phyloP scores from a whole-genome alignment of 768 basidiomycete genomes.

The Tremella yokohamensis region DNA sequence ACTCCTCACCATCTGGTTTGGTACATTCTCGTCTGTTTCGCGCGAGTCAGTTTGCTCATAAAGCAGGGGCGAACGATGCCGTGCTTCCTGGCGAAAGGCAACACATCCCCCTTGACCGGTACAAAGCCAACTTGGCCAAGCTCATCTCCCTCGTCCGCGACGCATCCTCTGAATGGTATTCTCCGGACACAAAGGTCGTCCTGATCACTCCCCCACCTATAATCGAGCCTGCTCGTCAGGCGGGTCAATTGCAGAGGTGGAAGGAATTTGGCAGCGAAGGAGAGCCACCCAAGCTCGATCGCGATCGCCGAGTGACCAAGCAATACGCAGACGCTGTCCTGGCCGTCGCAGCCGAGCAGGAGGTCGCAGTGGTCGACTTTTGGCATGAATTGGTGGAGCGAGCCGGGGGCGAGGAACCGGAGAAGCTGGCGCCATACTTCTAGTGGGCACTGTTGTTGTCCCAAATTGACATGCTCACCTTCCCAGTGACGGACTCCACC shows the following conservation, averaged over 20 bases:
- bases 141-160: conserved; percentile 65
- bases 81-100: conserved; percentile 64
- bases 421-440: conserved; percentile 53
- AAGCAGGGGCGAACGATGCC: conserved; percentile 67
- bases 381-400: conserved; percentile 73
- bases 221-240: conserved; percentile 40
- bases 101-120: conserved; percentile 69
- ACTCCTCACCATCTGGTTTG: conserved; percentile 83
- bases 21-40: too few species aligned
- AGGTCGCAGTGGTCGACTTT: conserved; percentile 66
- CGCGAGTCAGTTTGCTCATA: conserved; percentile 1
- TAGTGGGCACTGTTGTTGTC: conserved; percentile 21
- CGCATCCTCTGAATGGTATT: conserved; percentile 63
- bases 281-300: conserved; percentile 59
- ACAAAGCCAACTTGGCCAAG: conserved; percentile 61
- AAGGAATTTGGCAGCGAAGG: conserved; percentile 57
- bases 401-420: conserved; percentile 62
- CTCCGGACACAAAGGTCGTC: conserved; percentile 69
- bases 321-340: conserved; percentile 69
- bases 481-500: conserved; percentile 70
- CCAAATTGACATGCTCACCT: conserved; percentile 6
- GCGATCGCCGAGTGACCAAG: conserved; percentile 62
- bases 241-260: conserved; percentile 59
- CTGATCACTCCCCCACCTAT: conserved; percentile 83
- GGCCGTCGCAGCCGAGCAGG: conserved; percentile 59